Evolutionary conservation across 805 yeast species (phyloP), one percentile per base, ranked within the genome.

Genomic region (Starmera quercuum): DNA sequence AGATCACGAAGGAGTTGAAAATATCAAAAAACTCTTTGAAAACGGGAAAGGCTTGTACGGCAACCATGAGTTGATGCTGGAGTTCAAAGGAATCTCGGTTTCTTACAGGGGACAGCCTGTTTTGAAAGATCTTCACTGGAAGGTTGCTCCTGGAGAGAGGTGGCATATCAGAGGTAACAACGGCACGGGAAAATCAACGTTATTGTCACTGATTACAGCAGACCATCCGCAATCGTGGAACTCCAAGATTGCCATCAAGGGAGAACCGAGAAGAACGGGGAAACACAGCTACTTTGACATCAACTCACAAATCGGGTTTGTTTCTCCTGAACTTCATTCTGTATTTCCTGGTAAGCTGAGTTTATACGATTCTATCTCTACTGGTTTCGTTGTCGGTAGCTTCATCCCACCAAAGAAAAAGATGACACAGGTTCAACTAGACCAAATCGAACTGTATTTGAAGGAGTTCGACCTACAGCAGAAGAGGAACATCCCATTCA

Each of bases 171-270:
- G 81, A 36, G 98, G 98, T 3, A 73, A 76, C 37, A 90, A 92
- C 45, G 98, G 98, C 1, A 71, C 94, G 0, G 98, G 98, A 0
- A 90, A 90, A 54, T 83, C 96, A 2, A 92, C 98, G 0, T 59
- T 90, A 17, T 58, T 92, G 12, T 75, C 97, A 2, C 55, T 92
- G 30, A 66, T 90, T 20, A 87, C 95, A 0, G 87, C 95, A 4
- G 98, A 90, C 47, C 98, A 90, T 53, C 98, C 98, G 1, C 96
- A 90, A 58, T 79, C 96, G 2, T 90, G 97, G 97, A 79, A 75
- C 44, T 68, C 75, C 5, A 73, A 70, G 16, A 68, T 92, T 16
- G 57, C 62, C 7, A 63, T 86, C 30, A 68, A 81, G 44, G 86
- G 87, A 0, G 67, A 68, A 21, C 71, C 77, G 7, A 69, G 97